A percentile compares a stretch with the other conserved stretches of the same genome.
phyloP scores from a whole-genome alignment of 345 rosid genomes.

The Rhodamnia rubescens region DNA sequence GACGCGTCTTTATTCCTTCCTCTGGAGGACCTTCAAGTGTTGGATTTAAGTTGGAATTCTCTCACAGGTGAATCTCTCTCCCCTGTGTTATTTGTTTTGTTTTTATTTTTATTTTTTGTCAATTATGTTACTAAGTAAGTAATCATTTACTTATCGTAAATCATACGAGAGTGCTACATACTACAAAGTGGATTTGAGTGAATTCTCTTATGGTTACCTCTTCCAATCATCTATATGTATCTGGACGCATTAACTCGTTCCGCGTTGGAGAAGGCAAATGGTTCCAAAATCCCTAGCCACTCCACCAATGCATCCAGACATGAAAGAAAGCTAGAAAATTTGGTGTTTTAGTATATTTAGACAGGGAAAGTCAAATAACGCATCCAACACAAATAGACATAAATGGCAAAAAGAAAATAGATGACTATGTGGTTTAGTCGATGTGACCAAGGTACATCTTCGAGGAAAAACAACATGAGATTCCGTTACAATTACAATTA shows the following conservation, averaged over 20 bases:
- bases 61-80: background rate
- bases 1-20: background rate
- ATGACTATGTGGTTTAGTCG: accelerated
- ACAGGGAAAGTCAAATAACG: background rate
- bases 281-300: too few relatives aligned
- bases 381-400: background rate
- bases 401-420: background rate
- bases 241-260: background rate
- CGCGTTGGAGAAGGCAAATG: background rate
- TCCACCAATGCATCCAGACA: background rate
- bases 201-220: background rate
- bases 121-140: background rate
- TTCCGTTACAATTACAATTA: background rate
- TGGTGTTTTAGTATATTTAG: too few relatives aligned
- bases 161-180: too few relatives aligned
- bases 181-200: too few relatives aligned
- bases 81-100: background rate
- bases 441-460: background rate
- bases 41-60: background rate
- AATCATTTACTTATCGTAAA: background rate
- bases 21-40: background rate
- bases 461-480: background rate
- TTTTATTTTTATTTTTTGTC: background rate
- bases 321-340: background rate
- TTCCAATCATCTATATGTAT: background rate